Evolutionary conservation across 2,329 filamentous ascomycete species (phyloP), one percentile per base, ranked within the genome.

Genomic region (Exophiala sideris): DNA sequence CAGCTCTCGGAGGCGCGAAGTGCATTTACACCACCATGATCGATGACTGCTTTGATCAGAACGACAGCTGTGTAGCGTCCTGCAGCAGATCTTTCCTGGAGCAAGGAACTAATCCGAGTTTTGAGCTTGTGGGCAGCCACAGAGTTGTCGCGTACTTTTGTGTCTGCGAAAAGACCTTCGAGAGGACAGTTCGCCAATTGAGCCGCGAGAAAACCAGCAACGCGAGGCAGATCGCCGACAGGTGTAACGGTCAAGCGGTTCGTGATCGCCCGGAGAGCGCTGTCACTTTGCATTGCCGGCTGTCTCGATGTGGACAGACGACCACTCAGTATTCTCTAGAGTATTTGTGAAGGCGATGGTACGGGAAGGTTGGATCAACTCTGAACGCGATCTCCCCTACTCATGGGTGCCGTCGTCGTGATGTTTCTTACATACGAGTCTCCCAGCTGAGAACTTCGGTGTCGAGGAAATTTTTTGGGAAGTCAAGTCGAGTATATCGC

Each of bases 121-220:
- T 88, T 89, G 65, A 95, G 78, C 68, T 88, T 92, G 71, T 95
- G 89, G 1, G 94, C 79, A 16, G 90, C 79, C n/a, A 87, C 76
- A 0, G 84, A 73, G 40, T 78, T 77, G 56, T 92, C 89, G 50
- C 84, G 81, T 32, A 66, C 40, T 56, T 82, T 79, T 6, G 84
- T 72, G 4, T 80, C 74, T 3, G 88, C 88, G 36, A 52, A 56
- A 32, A 52, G 49, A 34, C 95, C 76, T 24, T 87, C 67, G 44
- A 77, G 70, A 60, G 71, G 75, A 71, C 80, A 84, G 65, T 76
- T 76, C 62, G 73, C 73, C 48, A 86, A 68, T 12, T 75, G 74
- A 46, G 74, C 70, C 46, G 81, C 82, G 59, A 96, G 82, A 56
- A 83, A 81, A 32, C 88, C 85, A 55, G 88, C 80, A 46, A 91